Evolutionary conservation across 148 eudicot species (phyloP).

Genomic region (Cornus florida): DNA sequence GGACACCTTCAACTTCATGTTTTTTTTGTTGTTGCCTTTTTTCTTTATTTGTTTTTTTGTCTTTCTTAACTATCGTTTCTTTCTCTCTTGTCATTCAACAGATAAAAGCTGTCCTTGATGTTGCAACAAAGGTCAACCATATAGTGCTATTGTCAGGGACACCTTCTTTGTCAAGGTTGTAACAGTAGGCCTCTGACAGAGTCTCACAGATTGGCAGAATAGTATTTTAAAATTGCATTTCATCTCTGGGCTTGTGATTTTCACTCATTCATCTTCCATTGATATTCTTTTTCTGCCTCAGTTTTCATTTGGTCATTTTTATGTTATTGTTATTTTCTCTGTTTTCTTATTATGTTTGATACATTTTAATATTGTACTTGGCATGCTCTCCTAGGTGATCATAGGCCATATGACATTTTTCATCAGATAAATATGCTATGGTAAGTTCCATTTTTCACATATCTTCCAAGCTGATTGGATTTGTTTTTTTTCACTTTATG

Average conservation of each 20-base stretch:
- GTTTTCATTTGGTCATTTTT: neutral
- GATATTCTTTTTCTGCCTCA: neutral
- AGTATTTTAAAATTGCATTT: neutral
- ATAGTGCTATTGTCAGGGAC: constrained; percentile 89
- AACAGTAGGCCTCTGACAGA: neutral
- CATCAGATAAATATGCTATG: constrained; percentile 96
- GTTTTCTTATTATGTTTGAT: neutral
- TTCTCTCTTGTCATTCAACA: constrained; percentile 29
- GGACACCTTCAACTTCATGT: neutral
- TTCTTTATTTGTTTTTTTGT: neutral
- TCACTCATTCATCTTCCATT: too few species aligned
- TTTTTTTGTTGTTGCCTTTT: neutral
- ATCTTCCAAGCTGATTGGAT: neutral
- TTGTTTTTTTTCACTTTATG: neutral
- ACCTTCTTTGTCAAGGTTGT: constrained; percentile 97
- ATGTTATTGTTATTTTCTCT: constrained; percentile 10
- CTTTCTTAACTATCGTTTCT: neutral
- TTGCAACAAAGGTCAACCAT: constrained; percentile 66
- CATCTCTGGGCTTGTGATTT: too few species aligned
- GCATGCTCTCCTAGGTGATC: constrained; percentile 70
- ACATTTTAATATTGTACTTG: constrained; percentile 29
- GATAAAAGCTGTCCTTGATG: constrained; percentile 81
- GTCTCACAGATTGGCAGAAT: constrained; percentile 11
- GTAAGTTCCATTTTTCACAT: constrained; percentile 43
- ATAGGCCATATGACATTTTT: constrained; percentile 96